These are phyloP conservation scores for Sclerotinia glacialis DNA, from an alignment of 2,329 filamentous ascomycete genomes.

Conservation along the genomic window DNA sequence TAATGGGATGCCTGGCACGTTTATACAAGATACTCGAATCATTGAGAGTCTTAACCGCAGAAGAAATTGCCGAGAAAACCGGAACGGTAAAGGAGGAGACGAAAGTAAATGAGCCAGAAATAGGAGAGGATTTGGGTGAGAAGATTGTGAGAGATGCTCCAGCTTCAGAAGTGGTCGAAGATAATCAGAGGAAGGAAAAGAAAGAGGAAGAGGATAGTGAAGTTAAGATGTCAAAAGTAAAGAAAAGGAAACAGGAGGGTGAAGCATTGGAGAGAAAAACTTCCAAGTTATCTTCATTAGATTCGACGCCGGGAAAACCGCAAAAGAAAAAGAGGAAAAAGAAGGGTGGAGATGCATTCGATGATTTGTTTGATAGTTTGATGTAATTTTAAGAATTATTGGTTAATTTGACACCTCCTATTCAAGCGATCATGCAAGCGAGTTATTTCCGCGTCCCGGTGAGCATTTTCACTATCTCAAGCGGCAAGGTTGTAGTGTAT, in stretches of 20 bases:
- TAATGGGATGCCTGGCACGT: slow-evolving; percentile 63
- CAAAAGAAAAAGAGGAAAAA: slow-evolving; percentile 59
- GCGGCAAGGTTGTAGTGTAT: not conserved
- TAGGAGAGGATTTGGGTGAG: slow-evolving; percentile 35
- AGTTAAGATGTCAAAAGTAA: slow-evolving; percentile 31
- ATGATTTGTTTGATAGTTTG: slow-evolving; percentile 67
- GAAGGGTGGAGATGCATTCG: slow-evolving; percentile 64
- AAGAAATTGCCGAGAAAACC: slow-evolving; percentile 22
- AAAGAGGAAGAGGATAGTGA: slow-evolving; percentile 11
- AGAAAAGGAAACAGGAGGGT: slow-evolving; percentile 26
- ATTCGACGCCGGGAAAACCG: slow-evolving; percentile 39
- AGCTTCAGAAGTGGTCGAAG: slow-evolving; percentile 22
- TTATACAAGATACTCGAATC: slow-evolving; percentile 48
- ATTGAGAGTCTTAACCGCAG: slow-evolving; percentile 30
- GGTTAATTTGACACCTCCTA: not conserved
- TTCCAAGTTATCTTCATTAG: slow-evolving; percentile 22
- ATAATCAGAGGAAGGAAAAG: not conserved
- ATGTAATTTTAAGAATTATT: slow-evolving; percentile 37
- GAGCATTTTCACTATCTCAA: not conserved
- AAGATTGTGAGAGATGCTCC: slow-evolving; percentile 36
- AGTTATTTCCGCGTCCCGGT: not conserved
- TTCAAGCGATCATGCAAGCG: not conserved
- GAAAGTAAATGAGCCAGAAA: slow-evolving; percentile 11
- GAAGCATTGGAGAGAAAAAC: slow-evolving; percentile 11
- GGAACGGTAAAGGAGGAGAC: not conserved